Conservation (phyloP, 1,284 basidiomycete genomes). For the Ustilago loliicola region DNA sequence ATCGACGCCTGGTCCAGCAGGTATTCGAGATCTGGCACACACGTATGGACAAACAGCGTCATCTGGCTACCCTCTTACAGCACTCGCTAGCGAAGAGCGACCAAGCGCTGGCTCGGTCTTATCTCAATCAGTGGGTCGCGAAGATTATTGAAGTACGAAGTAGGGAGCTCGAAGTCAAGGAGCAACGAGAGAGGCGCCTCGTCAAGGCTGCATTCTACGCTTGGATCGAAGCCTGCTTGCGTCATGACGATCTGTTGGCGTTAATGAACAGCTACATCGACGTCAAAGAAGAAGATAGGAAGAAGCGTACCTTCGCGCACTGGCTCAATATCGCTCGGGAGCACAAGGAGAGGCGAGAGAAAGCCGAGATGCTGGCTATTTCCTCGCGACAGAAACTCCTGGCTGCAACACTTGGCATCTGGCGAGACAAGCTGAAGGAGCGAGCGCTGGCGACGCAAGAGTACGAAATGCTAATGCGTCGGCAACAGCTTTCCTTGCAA, state of each 20-base stretch:
- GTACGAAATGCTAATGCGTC: conserved; percentile 46
- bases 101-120: conserved; percentile 8
- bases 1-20: conserved; percentile 24
- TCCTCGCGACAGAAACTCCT: conserved; percentile 9
- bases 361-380: conserved; percentile 14
- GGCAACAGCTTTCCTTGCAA: conserved; percentile 37
- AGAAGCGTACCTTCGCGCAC: conserved; percentile 23
- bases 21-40: conserved; percentile 46
- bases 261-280: conserved; percentile 57
- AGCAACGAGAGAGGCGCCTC: conserved; percentile 32
- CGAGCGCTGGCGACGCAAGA: conserved; percentile 33
- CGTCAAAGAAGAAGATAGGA: conserved; percentile 48
- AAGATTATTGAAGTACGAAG: conserved; percentile 49
- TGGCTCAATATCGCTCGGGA: conserved; percentile 38
- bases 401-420: conserved; percentile 10
- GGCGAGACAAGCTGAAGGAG: conserved; percentile 43
- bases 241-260: conserved; percentile 52
- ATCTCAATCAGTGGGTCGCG: conserved; percentile 41
- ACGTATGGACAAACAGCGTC: conserved; percentile 28
- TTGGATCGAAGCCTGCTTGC: conserved; percentile 54
- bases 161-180: conserved; percentile 39
- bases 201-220: conserved; percentile 42
- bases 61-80: conserved; percentile 16
- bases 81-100: conserved; percentile 16
- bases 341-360: conserved; percentile 25